These are phyloP conservation scores for Leishmania major DNA, from an alignment of 208 protist species.

Conservation along the genomic window DNA sequence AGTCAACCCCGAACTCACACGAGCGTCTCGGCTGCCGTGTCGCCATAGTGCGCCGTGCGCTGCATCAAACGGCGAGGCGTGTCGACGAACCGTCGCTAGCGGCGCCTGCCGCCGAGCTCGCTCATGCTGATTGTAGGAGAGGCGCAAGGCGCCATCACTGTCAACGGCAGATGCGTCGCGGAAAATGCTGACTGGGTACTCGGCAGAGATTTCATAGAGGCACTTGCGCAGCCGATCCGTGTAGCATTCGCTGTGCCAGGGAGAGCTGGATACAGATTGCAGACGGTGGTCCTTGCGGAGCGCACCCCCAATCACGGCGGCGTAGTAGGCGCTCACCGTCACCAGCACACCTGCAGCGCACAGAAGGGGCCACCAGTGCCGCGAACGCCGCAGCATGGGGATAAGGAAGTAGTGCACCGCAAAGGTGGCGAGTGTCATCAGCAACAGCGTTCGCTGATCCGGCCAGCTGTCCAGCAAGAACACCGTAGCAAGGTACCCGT, in stretches of 20 bases:
- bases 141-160: not conserved
- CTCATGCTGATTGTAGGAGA: not conserved
- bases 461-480: constrained; percentile 41
- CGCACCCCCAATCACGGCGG: constrained; percentile 8
- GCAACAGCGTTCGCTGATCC: constrained; percentile 25
- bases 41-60: not conserved
- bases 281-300: constrained; percentile 18
- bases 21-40: not conserved
- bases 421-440: constrained; percentile 25
- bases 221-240: constrained; percentile 24
- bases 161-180: constrained; percentile 1
- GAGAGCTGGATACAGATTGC: constrained; percentile 19
- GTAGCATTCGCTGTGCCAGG: constrained; percentile 33
- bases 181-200: constrained; percentile 12
- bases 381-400: constrained; percentile 27
- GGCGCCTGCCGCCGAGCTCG: not conserved
- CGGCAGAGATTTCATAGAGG: not conserved
- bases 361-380: constrained; percentile 39
- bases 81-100: not conserved
- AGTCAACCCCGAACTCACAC: not conserved
- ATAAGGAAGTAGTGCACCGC: constrained; percentile 36
- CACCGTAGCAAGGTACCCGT: constrained; percentile 37
- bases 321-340: constrained; percentile 17
- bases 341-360: constrained; percentile 23
- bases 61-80: not conserved